Evolutionary conservation across 179 eudicot species (phyloP), one percentile per base, ranked within the genome.

Genomic region (Silene vulgaris): DNA sequence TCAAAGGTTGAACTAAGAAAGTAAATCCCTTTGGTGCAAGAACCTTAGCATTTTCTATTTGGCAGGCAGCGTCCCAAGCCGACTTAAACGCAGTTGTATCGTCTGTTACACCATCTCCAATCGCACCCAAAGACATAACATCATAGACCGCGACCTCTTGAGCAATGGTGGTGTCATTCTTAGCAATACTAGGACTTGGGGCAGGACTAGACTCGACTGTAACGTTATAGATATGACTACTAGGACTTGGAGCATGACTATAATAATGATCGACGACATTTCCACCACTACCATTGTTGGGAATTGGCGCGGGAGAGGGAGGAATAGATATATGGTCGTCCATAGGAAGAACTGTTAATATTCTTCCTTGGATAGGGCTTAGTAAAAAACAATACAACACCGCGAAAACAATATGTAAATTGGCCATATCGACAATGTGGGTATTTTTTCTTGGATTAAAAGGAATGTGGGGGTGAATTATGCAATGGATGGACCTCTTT

Each of bases 21-120:
- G 97, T 78, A 68, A 80, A 85, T 3, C 92, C 89, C 1, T 17
- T 11, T 12, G 93, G 93, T 64, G 74, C 87, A 43, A 91, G 76
- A 73, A 91, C 59, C 73, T 74, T 76, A 9, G 82, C 83, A 35
- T 89, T 77, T 12, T 90, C 88, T 19, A 59, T 77, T 79, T 82
- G 79, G 74, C 96, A 90, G 23, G 93, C 93, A 3, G 83, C 74
- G 66, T 91, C 96, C 96, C 92, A 93, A 2, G 93, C 88, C 29
- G 80, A 70, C 81, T 88, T 93, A 77, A 91, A 85, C 0, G 92
- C 92, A 4, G 70, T 52, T 6, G 93, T 89, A 72, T 89, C 98
- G 71, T 93, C 96, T 0, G 82, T 80, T 11, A 73, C 14, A 11
- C 93, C 96, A 74, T 93, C 92, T 5, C 98, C 98, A 45, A 86